Percentiles rank a stretch among this genome's conserved stretches.
These are phyloP conservation scores for Phycomyces nitens DNA, from an alignment of 192 early-diverging fungal genomes.

Conservation along the genomic window DNA sequence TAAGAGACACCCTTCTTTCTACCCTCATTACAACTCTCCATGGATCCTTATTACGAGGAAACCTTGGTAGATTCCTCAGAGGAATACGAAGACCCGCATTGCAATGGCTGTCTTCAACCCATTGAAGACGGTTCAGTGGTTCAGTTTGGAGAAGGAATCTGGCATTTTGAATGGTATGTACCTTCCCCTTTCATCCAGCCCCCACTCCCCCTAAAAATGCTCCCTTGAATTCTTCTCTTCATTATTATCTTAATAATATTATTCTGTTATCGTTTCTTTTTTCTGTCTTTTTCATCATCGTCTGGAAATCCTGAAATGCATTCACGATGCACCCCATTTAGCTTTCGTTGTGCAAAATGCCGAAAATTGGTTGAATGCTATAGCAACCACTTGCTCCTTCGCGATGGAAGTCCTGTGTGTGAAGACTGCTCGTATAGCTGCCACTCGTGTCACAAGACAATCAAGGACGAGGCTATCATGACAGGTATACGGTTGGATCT, in stretches of 20 bases:
- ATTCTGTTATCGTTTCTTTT: too few species aligned
- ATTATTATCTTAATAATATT: neutral
- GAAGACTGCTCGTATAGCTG: slow-evolving; percentile 82
- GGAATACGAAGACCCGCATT: slow-evolving; percentile 48
- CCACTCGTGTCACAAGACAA: slow-evolving; percentile 68
- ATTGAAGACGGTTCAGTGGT: slow-evolving; percentile 80
- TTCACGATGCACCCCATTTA: slow-evolving; percentile 12
- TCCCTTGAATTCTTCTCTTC: neutral
- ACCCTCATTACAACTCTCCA: too few species aligned
- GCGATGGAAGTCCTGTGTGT: slow-evolving; percentile 81
- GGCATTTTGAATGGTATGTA: slow-evolving; percentile 81
- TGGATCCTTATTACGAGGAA: slow-evolving; percentile 17
- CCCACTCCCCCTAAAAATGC: neutral
- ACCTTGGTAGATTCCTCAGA: slow-evolving; percentile 13
- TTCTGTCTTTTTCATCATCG: too few species aligned
- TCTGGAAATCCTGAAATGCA: too few species aligned
- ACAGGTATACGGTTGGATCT: slow-evolving; percentile 65
- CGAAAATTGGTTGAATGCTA: slow-evolving; percentile 72
- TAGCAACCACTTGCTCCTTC: slow-evolving; percentile 70
- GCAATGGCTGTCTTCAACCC: slow-evolving; percentile 63
- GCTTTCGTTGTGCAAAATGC: slow-evolving; percentile 80
- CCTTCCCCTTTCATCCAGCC: too few species aligned
- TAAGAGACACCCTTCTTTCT: too few species aligned
- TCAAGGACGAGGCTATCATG: slow-evolving; percentile 81
- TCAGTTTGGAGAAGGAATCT: slow-evolving; percentile 80